Percentiles rank a stretch among this genome's conserved stretches.
These are phyloP conservation scores for Tritrichomonas foetus DNA, from an alignment of 208 protist species.

Conservation along the genomic window DNA sequence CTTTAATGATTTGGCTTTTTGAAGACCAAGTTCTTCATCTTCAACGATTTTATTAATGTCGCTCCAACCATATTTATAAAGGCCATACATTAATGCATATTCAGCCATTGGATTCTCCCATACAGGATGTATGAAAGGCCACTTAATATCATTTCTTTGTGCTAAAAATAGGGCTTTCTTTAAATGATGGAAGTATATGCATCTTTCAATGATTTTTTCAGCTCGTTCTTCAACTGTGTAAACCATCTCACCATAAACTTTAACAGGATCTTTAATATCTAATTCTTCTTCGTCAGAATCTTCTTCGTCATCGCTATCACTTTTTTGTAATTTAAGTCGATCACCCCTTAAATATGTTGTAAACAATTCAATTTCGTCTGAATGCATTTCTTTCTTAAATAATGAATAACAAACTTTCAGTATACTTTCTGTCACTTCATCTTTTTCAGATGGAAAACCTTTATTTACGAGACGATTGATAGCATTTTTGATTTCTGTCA, in stretches of 20 bases:
- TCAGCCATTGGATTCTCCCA: not conserved
- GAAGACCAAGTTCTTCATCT: not conserved
- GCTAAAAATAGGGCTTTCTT: not conserved
- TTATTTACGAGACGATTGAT: too few relatives aligned
- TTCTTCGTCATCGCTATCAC: too few relatives aligned
- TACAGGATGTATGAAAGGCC: not conserved
- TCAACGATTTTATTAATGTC: not conserved
- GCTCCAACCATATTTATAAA: not conserved
- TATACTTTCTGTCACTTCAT: too few relatives aligned
- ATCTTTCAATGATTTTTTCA: not conserved
- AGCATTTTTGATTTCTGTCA: too few relatives aligned
- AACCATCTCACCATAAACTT: not conserved
- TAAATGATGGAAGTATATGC: not conserved
- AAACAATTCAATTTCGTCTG: too few relatives aligned
- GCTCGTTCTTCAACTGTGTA: not conserved
- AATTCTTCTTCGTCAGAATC: too few relatives aligned
- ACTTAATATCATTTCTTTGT: not conserved
- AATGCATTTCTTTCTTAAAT: too few relatives aligned
- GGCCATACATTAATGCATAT: conserved; percentile 13
- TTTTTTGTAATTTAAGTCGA: too few relatives aligned
- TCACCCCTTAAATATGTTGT: too few relatives aligned
- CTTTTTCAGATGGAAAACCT: too few relatives aligned
- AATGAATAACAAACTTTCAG: too few relatives aligned
- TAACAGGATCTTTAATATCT: too few relatives aligned
- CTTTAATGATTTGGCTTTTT: not conserved